Percentiles rank a stretch among this genome's conserved stretches.
phyloP scores from a whole-genome alignment of 176 grass and related monocot genomes.

The Carex kokanica region DNA sequence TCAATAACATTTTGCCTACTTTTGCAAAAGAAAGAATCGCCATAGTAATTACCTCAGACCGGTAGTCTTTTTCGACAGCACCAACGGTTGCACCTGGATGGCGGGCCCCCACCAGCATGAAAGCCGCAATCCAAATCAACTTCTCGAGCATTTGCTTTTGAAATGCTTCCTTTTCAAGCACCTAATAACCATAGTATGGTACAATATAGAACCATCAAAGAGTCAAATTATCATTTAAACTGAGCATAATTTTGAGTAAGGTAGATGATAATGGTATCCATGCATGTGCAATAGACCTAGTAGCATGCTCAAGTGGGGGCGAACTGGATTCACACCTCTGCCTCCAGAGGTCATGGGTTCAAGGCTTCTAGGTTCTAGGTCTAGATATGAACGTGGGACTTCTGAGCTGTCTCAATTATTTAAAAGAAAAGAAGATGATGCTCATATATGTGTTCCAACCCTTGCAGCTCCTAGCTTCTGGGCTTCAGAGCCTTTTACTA shows the following conservation, averaged over 20 bases:
- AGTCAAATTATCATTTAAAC: not conserved
- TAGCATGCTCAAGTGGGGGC: not conserved
- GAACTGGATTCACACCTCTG: not conserved
- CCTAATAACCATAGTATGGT: constrained; percentile 34
- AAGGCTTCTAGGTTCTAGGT: not conserved
- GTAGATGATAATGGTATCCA: not conserved
- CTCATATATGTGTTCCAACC: not conserved
- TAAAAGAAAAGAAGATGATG: not conserved
- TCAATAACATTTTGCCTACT: not conserved
- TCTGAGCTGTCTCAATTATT: not conserved
- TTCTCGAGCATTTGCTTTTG: constrained; percentile 98
- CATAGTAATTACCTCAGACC: constrained; percentile 49
- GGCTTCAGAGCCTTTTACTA: not conserved
- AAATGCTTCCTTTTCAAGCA: constrained; percentile 82
- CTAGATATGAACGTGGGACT: not conserved
- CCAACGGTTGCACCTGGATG: constrained; percentile 84
- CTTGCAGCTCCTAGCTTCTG: not conserved
- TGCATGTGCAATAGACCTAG: not conserved
- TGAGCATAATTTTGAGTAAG: not conserved
- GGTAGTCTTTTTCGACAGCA: constrained; percentile 64
- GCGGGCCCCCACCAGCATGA: constrained; percentile 96
- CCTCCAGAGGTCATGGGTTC: not conserved
- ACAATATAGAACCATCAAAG: not conserved
- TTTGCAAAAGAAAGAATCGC: not conserved
- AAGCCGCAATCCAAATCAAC: constrained; percentile 93